These are phyloP conservation scores for Aspergillus fructus DNA, from an alignment of 2,329 filamentous ascomycete species.

Conservation along the genomic window DNA sequence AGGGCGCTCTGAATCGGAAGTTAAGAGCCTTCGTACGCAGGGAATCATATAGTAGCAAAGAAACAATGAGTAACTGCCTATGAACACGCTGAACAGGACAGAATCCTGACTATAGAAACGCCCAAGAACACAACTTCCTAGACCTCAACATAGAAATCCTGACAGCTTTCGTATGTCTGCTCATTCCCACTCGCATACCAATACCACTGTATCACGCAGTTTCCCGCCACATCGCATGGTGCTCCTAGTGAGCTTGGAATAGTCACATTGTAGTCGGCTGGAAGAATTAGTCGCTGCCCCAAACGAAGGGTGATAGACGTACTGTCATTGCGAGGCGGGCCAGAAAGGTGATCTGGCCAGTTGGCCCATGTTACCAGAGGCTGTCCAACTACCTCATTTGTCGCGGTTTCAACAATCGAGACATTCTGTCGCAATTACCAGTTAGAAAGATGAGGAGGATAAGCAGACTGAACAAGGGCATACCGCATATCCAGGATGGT, in stretches of 20 bases:
- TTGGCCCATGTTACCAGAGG: not conserved
- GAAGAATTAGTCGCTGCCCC: no score
- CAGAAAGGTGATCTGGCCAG: not conserved
- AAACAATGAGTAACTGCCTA: no score
- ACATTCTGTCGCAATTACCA: not conserved
- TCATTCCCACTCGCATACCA: not conserved
- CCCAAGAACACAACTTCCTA: not conserved
- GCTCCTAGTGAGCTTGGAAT: not conserved
- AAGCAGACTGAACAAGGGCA: not conserved
- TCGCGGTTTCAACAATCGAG: not conserved
- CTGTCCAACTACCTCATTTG: not conserved
- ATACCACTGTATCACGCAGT: conserved; percentile 2
- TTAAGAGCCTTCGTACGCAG: not conserved
- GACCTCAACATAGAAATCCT: not conserved
- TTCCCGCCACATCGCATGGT: not conserved
- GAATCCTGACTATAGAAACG: not conserved
- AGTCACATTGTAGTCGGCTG: not conserved
- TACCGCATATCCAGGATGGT: not conserved
- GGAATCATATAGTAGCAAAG: not conserved
- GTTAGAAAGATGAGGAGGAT: not conserved
- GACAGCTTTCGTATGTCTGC: not conserved
- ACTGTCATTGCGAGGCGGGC: not conserved
- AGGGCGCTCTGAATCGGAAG: conserved; percentile 13
- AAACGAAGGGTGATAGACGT: not conserved
- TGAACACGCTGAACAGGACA: not conserved